Evolutionary conservation across 768 basidiomycete genomes (phyloP).

Genomic region (Cystofilobasidium bisporidii): DNA sequence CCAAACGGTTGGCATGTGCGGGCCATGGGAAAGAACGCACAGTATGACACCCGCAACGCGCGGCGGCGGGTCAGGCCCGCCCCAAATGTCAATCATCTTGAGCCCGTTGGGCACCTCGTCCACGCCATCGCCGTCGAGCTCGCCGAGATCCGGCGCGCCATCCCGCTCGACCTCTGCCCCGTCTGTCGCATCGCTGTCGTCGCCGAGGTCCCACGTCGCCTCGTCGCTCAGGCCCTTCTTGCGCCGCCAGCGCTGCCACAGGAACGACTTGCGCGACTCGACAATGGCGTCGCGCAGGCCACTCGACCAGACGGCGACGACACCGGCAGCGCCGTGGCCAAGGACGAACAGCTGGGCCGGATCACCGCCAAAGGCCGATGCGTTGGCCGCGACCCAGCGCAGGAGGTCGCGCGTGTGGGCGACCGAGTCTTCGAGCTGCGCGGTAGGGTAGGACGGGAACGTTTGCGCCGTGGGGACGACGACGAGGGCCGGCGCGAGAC

Average conservation of each 20-base stretch:
- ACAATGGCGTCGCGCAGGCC: conserved; percentile 16
- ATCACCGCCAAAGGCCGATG: not conserved
- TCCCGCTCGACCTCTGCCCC: conserved; percentile 1
- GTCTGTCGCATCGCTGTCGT: not conserved
- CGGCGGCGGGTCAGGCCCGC: conserved; percentile 4
- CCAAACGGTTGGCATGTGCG: too few relatives aligned
- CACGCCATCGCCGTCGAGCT: conserved; percentile 20
- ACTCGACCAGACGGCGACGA: conserved; percentile 16
- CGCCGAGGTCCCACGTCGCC: not conserved
- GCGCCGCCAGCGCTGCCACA: conserved; percentile 9
- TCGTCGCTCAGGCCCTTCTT: not conserved
- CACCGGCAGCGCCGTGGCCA: conserved; percentile 11
- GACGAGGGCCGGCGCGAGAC: conserved; percentile 8
- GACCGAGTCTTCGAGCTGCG: conserved; percentile 9
- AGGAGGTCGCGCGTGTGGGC: not conserved
- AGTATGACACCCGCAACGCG: conserved; percentile 7
- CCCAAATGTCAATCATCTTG: conserved; percentile 16
- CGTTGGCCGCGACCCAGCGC: conserved; percentile 7
- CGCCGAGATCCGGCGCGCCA: conserved; percentile 3
- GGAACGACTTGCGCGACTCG: conserved; percentile 6
- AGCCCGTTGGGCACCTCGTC: conserved; percentile 20
- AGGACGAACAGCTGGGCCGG: not conserved
- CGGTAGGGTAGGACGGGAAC: conserved; percentile 6
- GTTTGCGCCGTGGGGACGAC: conserved; percentile 1
- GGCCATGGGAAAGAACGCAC: too few relatives aligned